A percentile compares a stretch with the other conserved stretches of the same genome.
These are phyloP conservation scores for Saturnispora saitoi DNA, from an alignment of 805 yeast species.

Conservation along the genomic window DNA sequence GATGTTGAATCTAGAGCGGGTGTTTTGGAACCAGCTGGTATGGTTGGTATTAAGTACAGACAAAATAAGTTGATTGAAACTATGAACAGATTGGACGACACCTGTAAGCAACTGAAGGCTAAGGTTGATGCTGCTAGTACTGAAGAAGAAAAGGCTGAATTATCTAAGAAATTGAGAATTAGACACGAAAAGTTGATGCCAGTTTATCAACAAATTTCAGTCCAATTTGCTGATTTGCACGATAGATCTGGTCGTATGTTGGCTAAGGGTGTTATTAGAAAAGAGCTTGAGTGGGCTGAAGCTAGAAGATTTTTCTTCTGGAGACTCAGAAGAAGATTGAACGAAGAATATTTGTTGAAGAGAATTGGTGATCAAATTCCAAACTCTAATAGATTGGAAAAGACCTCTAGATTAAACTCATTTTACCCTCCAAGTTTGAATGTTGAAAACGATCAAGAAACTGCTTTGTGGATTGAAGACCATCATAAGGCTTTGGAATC, in stretches of 20 bases:
- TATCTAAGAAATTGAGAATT: constrained; percentile 57
- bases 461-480: constrained; percentile 79
- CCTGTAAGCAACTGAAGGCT: constrained; percentile 59
- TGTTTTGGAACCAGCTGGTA: constrained; percentile 97
- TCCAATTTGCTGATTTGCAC: constrained; percentile 96
- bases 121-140: constrained; percentile 45
- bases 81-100: constrained; percentile 80
- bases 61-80: constrained; percentile 86
- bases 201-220: constrained; percentile 82
- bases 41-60: constrained; percentile 97
- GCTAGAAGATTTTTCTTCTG: constrained; percentile 97
- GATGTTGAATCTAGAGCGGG: constrained; percentile 95
- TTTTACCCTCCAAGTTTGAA: constrained; percentile 73
- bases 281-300: constrained; percentile 76
- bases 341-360: constrained; percentile 80
- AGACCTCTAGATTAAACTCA: constrained; percentile 77
- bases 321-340: constrained; percentile 93
- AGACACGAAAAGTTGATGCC: constrained; percentile 81
- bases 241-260: constrained; percentile 97
- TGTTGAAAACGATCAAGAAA: constrained; percentile 63
- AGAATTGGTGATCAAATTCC: constrained; percentile 59
- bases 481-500: constrained; percentile 57
- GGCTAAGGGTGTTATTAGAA: constrained; percentile 84
- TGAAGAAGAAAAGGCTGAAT: constrained; percentile 56
- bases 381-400: constrained; percentile 62